phyloP scores from a whole-genome alignment of 495 filamentous ascomycete species.

The Podospora fimiseda region DNA sequence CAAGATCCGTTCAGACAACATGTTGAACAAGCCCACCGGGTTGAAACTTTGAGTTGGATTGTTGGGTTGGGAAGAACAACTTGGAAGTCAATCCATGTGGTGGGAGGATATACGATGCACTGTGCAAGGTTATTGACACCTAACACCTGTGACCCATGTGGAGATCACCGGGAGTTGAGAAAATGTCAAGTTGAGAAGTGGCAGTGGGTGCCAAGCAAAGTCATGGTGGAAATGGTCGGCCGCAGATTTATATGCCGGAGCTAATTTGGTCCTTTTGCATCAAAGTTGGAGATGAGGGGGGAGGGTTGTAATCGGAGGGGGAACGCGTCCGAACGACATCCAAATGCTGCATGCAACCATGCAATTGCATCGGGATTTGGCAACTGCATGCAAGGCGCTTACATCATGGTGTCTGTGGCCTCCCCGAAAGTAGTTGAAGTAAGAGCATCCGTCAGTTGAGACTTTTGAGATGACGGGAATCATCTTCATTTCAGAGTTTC shows the following conservation, averaged over 20 bases:
- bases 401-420: too few species aligned
- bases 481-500: too few species aligned
- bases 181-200: neutral
- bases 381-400: too few species aligned
- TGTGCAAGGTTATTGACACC: too few species aligned
- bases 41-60: neutral
- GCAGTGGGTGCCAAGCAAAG: neutral
- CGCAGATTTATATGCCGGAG: neutral
- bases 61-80: neutral
- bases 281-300: neutral
- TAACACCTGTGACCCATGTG: too few species aligned
- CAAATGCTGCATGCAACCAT: too few species aligned
- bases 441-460: too few species aligned
- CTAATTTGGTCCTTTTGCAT: neutral
- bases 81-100: neutral
- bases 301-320: neutral
- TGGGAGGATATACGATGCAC: neutral
- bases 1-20: slow-evolving; percentile 20
- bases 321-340: too few species aligned
- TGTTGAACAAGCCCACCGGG: neutral
- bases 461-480: too few species aligned
- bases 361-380: too few species aligned
- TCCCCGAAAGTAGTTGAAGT: too few species aligned
- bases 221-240: neutral
- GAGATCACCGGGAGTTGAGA: neutral